Conservation (phyloP, 768 basidiomycete species). For the Cyathus striatus region DNA sequence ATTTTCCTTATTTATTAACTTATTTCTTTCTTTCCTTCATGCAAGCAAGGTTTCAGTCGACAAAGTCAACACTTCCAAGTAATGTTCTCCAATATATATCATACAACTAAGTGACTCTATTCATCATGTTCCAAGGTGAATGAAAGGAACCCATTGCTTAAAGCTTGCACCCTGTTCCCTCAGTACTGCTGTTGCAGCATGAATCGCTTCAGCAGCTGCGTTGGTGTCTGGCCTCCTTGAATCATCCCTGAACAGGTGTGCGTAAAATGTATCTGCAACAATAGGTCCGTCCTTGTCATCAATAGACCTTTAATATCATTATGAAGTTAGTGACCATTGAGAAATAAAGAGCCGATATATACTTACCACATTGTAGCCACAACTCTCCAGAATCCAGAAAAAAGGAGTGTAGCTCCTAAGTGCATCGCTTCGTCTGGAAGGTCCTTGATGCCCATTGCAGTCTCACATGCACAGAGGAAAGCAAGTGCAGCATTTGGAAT, state of each 20-base stretch:
- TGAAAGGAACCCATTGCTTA: constrained; percentile 11
- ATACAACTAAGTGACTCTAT: too few relatives aligned
- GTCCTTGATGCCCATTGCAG: constrained; percentile 7
- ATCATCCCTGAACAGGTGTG: constrained; percentile 2
- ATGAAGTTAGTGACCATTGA: neutral
- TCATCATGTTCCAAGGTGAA: constrained; percentile 14
- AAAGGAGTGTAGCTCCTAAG: constrained; percentile 22
- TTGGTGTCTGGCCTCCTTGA: constrained; percentile 1
- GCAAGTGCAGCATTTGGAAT: constrained; percentile 5
- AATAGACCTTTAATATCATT: constrained; percentile 7
- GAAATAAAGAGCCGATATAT: neutral
- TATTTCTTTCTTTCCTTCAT: too few relatives aligned
- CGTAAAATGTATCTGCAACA: constrained; percentile 8
- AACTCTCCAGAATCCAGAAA: constrained; percentile 17
- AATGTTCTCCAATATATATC: too few relatives aligned
- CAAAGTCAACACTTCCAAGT: too few relatives aligned
- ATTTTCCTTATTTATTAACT: too few relatives aligned
- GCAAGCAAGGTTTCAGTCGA: too few relatives aligned
- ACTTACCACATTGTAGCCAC: constrained; percentile 31
- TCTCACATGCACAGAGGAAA: constrained; percentile 1
- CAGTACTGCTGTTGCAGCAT: constrained; percentile 6
- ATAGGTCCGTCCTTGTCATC: constrained; percentile 9
- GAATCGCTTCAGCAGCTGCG: constrained; percentile 8
- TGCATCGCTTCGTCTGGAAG: constrained; percentile 23
- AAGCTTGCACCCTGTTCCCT: constrained; percentile 1